Evolutionary conservation across 2,329 filamentous ascomycete genomes (phyloP).

Genomic region (Paecilomyces sp.): DNA sequence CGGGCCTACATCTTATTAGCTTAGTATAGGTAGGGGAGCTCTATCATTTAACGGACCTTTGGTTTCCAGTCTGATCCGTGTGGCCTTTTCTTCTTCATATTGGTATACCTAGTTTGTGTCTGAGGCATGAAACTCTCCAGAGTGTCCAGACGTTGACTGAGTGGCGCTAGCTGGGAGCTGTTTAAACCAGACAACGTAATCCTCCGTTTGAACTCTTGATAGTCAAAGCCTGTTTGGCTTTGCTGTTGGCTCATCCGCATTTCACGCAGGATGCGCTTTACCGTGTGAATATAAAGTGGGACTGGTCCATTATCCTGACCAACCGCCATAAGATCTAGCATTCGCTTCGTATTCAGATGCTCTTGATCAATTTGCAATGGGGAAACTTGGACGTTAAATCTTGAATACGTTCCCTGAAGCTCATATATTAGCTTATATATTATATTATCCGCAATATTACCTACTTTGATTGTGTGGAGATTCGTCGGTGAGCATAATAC

Average conservation of each 20-base stretch:
- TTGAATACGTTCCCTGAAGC: background rate
- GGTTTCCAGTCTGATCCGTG: slow-evolving; percentile 5
- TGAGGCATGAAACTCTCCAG: slow-evolving; percentile 15
- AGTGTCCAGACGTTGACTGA: slow-evolving; percentile 17
- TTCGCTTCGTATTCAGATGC: slow-evolving; percentile 2
- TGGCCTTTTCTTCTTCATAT: no score
- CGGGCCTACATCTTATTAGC: slow-evolving; percentile 7
- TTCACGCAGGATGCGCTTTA: slow-evolving; percentile 17
- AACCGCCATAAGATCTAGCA: slow-evolving; percentile 4
- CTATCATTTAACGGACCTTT: background rate
- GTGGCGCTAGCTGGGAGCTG: slow-evolving; percentile 8
- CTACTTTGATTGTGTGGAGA: slow-evolving; percentile 11
- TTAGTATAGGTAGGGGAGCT: background rate
- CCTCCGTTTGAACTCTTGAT: slow-evolving; percentile 13
- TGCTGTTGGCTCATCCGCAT: slow-evolving; percentile 12
- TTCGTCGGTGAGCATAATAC: slow-evolving; percentile 53
- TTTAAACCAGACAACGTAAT: slow-evolving; percentile 9
- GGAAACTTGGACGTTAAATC: background rate
- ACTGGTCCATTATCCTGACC: background rate
- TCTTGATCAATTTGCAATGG: slow-evolving; percentile 2
- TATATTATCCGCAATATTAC: background rate
- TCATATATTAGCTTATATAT: no score
- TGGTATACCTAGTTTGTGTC: no score
- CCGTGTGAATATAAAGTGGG: slow-evolving; percentile 4
- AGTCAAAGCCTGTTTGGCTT: slow-evolving; percentile 10